Evolutionary conservation across 768 basidiomycete species (phyloP).

Genomic region (Lactifluus pinguis): DNA sequence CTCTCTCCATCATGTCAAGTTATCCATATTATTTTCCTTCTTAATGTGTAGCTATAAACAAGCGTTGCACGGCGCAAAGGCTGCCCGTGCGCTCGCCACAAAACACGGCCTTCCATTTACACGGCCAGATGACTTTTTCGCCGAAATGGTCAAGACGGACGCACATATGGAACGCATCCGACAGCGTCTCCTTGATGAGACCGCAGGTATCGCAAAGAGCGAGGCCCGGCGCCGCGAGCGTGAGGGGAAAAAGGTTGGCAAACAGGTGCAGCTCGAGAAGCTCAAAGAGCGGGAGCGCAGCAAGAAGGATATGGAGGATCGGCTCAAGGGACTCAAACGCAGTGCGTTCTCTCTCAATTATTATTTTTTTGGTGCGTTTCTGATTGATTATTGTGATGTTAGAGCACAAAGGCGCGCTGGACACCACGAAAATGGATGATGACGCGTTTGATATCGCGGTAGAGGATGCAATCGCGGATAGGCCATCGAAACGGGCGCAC

Average conservation of each 20-base stretch:
- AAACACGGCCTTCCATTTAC: constrained; percentile 80
- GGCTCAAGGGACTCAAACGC: constrained; percentile 79
- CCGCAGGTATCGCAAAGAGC: constrained; percentile 78
- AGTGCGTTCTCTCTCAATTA: constrained; percentile 43
- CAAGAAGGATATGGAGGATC: constrained; percentile 89
- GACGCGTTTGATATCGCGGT: constrained; percentile 82
- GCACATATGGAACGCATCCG: constrained; percentile 97
- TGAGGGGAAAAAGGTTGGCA: constrained; percentile 96
- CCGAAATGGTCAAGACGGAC: constrained; percentile 98
- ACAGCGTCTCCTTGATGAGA: constrained; percentile 80
- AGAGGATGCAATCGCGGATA: constrained; percentile 78
- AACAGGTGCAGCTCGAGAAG: constrained; percentile 94
- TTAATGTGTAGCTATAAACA: constrained; percentile 75
- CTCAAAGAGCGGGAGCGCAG: constrained; percentile 79
- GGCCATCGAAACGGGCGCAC: constrained; percentile 50
- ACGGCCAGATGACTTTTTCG: constrained; percentile 90
- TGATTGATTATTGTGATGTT: background rate
- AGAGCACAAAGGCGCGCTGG: constrained; percentile 83
- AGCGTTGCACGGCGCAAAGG: constrained; percentile 74
- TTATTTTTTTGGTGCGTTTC: background rate
- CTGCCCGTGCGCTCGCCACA: constrained; percentile 66
- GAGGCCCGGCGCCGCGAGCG: constrained; percentile 89
- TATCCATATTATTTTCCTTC: background rate
- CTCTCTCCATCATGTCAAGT: background rate
- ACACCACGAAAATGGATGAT: constrained; percentile 49